Base-by-base conservation (phyloP, 1,284 basidiomycete genomes). In the Microbotryum saponariae region DNA sequence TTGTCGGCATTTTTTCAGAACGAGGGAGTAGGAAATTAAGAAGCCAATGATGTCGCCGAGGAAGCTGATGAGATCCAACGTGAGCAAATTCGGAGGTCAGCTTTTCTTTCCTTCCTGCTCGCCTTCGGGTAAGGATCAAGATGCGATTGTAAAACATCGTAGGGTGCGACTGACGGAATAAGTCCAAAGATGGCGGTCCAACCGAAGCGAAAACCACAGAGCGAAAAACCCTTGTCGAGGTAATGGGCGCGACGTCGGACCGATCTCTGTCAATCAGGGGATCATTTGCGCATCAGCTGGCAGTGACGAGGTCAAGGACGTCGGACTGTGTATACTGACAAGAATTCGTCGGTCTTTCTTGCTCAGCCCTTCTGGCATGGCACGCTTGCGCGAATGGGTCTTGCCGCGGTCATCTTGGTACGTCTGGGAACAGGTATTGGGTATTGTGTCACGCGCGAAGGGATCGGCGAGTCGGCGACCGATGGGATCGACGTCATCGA, bases 201-300 rank as follows among this genome's bases (percentile, higher is more conserved):
- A 0, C 63, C 63, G 44, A 68, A 59, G 7, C 61, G 51, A 59
- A 53, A 52, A 18, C 48, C 48, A 70, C 86, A 89, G 12, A 97
- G 59, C 53, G 75, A 79, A 78, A 97, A 89, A 8, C 89, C 87
- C 76, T 91, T 93, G 79, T 97, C 93, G 59, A 97, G 86, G 73
- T 87, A 84, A 73, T 92, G 91, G 0, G 93, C 92, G 9, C 92
- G 66, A 81, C 56, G 80, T 78, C 73, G 49, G 10, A 72, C 63
- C 20, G 69, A 65, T 12, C 63, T 55, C 68, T 69, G 51, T 7
- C 23, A 3, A 18, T 23, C 48, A 50, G 21, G 48, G 18, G 48
- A 16, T 23, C 23, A 50, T 2, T 31, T 31, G 7, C 10, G 16
- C 23, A n/a, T 21, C 23, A 50, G 48, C 14, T 12, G 29, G 20